Conservation (phyloP, 2,329 filamentous ascomycete species). For the Colletotrichum sojae region DNA sequence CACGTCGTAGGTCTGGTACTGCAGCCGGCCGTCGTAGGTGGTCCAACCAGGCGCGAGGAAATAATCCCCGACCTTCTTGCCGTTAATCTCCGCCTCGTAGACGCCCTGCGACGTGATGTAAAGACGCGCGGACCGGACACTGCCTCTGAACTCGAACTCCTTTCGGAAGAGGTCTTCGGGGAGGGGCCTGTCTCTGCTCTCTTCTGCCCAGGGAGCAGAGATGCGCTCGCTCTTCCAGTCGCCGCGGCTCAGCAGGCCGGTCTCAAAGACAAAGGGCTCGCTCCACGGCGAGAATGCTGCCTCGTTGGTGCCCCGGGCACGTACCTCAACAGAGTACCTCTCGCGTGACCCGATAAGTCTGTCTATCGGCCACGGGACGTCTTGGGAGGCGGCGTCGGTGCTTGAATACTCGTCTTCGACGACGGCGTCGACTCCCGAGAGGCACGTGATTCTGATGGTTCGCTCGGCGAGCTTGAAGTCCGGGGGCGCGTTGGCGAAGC, state of each 20-base stretch:
- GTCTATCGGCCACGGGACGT: slow-evolving; percentile 59
- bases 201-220: slow-evolving; percentile 47
- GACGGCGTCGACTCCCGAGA: slow-evolving; percentile 20
- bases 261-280: slow-evolving; percentile 49
- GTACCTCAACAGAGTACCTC: slow-evolving; percentile 50
- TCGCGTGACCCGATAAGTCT: slow-evolving; percentile 49
- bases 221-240: slow-evolving; percentile 51
- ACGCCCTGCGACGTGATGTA: slow-evolving; percentile 63
- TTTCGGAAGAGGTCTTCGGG: slow-evolving; percentile 48
- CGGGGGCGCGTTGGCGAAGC: slow-evolving; percentile 53
- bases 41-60: slow-evolving; percentile 67
- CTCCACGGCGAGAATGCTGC: slow-evolving; percentile 46
- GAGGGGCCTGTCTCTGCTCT: slow-evolving; percentile 49
- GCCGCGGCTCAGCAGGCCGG: slow-evolving; percentile 47
- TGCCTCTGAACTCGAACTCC: slow-evolving; percentile 45
- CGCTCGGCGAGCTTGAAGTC: slow-evolving; percentile 60
- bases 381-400: slow-evolving; percentile 48
- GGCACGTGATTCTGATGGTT: slow-evolving; percentile 55
- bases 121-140: slow-evolving; percentile 54
- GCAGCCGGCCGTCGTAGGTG: slow-evolving; percentile 63
- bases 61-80: slow-evolving; percentile 54
- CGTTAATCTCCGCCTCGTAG: slow-evolving; percentile 64
- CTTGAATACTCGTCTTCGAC: slow-evolving; percentile 49
- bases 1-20: slow-evolving; percentile 69
- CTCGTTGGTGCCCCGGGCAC: slow-evolving; percentile 46